Conservation (phyloP, 1,284 basidiomycete species). For the Irpex sp. region DNA sequence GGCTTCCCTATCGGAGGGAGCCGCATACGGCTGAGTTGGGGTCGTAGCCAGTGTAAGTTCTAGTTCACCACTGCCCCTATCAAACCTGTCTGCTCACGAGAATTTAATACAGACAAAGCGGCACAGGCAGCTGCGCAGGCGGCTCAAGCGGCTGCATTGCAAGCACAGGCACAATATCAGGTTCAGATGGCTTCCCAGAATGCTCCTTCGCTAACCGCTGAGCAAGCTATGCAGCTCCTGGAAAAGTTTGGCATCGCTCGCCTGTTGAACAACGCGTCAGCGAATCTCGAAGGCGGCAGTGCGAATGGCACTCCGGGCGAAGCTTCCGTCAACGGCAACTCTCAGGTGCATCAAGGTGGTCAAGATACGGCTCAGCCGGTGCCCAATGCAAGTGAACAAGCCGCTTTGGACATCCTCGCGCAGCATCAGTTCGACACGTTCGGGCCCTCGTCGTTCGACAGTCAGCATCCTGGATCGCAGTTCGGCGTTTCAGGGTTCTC, state of each 20-base stretch:
- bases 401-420: neutral
- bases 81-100: neutral
- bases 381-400: slow-evolving; percentile 12
- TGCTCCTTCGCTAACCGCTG: slow-evolving; percentile 43
- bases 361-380: slow-evolving; percentile 13
- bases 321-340: slow-evolving; percentile 17
- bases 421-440: slow-evolving; percentile 19
- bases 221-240: slow-evolving; percentile 65
- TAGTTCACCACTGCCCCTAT: slow-evolving; percentile 9
- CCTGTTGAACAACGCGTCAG: slow-evolving; percentile 29
- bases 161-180: slow-evolving; percentile 48
- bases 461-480: slow-evolving; percentile 12
- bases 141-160: slow-evolving; percentile 67
- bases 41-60: slow-evolving; percentile 79
- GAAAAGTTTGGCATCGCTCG: slow-evolving; percentile 54
- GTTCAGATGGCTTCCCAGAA: slow-evolving; percentile 28
- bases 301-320: slow-evolving; percentile 10
- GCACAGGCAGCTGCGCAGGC: slow-evolving; percentile 83
- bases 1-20: slow-evolving; percentile 92
- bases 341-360: neutral
- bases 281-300: slow-evolving; percentile 1
- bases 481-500: slow-evolving; percentile 28
- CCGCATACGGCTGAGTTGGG: slow-evolving; percentile 90
- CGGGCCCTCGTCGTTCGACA: slow-evolving; percentile 19
- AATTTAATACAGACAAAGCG: slow-evolving; percentile 62